Evolutionary conservation across 2,329 filamentous ascomycete genomes (phyloP), one percentile per base, ranked within the genome.

Genomic region (Blumeria graminis): DNA sequence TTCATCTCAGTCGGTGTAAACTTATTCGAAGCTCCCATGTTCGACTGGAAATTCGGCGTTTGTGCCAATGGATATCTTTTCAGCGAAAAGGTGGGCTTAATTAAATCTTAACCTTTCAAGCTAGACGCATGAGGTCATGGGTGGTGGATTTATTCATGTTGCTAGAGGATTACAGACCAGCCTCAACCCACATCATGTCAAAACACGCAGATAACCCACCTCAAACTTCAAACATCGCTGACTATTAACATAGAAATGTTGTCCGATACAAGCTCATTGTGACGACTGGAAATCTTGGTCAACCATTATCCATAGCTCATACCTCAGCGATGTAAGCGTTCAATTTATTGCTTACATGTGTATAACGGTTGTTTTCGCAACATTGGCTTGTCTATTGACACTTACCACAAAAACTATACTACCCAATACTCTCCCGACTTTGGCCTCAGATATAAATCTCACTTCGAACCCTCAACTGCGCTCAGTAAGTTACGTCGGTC

Each of bases 391-490:
- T 65, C 71, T 84, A 54, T 71, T 96, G 58, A 93, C 90, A 0
- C 71, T 96, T 48, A 81, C 80, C 34, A 95, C 92, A n/a, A 94
- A 93, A 70, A 96, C 90, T 0, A 82, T 92, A 6, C 86, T 96
- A 1, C 89, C 90, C 0, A 94, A 89, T 1, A 82, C 86, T 1
- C 84, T 94, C 61, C 85, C 84, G 0, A 77, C 96, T 58, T 79
- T 86, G 0, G 96, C 90, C 0, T 73, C 96, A 16, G 92, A 96
- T 67, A 92, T 96, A 68, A 93, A 98, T 62, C 74, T 98, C 0
- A 89, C 77, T 1, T 89, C 89, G 8, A n/a, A 14, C 13, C n/a
- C 6, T 43, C 14, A 43, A 43, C 1, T n/a, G n/a, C 14, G 18
- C 14, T n/a, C 39, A n/a, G 6, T 13, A n/a, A 43, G 6, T 16